phyloP scores from a whole-genome alignment of 805 yeast species.

The Candida parachauliodes region DNA sequence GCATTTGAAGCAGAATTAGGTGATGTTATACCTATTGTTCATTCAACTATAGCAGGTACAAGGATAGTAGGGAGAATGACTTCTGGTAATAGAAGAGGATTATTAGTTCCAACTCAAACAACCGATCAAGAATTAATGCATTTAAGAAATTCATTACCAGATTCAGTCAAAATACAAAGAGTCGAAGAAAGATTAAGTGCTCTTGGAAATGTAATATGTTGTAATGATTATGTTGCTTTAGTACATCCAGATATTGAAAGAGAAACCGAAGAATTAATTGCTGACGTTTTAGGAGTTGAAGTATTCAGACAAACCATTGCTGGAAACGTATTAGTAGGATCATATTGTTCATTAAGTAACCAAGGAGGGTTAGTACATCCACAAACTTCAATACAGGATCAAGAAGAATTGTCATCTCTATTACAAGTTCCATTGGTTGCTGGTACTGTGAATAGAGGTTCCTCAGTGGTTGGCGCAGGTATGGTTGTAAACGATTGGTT shows the following conservation, averaged over 20 bases:
- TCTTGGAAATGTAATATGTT: constrained; percentile 94
- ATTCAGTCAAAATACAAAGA: constrained; percentile 90
- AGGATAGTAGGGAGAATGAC: constrained; percentile 98
- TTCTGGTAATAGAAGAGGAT: constrained; percentile 97
- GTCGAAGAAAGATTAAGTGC: constrained; percentile 98
- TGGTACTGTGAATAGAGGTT: constrained; percentile 97
- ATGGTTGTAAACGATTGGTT: constrained; percentile 98
- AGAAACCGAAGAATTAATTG: constrained; percentile 97
- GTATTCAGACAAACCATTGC: constrained; percentile 99
- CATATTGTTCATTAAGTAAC: constrained; percentile 90
- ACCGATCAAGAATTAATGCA: constrained; percentile 98
- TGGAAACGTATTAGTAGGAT: constrained; percentile 95
- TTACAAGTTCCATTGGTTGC: constrained; percentile 97
- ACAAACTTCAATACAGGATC: constrained; percentile 94
- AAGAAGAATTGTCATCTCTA: constrained; percentile 93
- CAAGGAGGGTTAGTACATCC: constrained; percentile 99
- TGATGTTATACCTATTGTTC: constrained; percentile 93
- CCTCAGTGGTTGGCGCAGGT: constrained; percentile 97
- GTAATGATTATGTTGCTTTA: constrained; percentile 97
- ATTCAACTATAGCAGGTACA: constrained; percentile 97
- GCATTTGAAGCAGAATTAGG: constrained; percentile 98
- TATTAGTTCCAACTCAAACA: constrained; percentile 95
- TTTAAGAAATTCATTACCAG: constrained; percentile 93
- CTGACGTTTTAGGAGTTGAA: constrained; percentile 97
- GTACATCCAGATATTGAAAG: constrained; percentile 99